Evolutionary conservation across 495 filamentous ascomycete genomes (phyloP).

Genomic region (Hypoxylon fragiforme): DNA sequence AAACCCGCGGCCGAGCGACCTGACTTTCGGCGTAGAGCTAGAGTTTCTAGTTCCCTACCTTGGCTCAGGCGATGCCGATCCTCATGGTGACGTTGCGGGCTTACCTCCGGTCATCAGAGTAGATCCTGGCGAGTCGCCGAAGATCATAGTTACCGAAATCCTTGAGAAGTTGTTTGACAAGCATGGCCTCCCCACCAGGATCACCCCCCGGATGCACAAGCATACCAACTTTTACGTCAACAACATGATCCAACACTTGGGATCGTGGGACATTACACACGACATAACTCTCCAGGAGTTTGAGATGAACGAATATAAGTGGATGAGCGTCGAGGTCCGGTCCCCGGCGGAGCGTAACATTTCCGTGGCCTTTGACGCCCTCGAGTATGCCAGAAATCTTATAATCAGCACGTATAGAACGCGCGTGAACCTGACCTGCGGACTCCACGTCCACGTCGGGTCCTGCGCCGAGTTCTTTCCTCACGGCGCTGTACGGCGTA

Average conservation of each 20-base stretch:
- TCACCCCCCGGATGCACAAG: background rate
- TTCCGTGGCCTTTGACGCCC: background rate
- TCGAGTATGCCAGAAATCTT: slow-evolving; percentile 13
- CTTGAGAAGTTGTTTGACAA: background rate
- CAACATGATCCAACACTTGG: background rate
- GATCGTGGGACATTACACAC: background rate
- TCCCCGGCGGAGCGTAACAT: slow-evolving; percentile 4
- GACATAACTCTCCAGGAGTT: background rate
- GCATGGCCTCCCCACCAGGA: background rate
- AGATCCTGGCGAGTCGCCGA: background rate
- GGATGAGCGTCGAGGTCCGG: slow-evolving; percentile 15
- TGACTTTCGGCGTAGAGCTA: slow-evolving; percentile 39
- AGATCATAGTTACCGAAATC: background rate
- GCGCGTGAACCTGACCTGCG: slow-evolving; percentile 34
- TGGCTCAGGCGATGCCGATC: background rate
- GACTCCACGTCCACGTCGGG: slow-evolving; percentile 48
- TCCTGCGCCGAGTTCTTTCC: slow-evolving; percentile 27
- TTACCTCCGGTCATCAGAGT: slow-evolving; percentile 9
- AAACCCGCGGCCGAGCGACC: background rate
- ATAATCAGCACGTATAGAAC: slow-evolving; percentile 24
- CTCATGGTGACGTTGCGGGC: background rate
- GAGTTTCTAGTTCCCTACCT: slow-evolving; percentile 37
- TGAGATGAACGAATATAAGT: background rate
- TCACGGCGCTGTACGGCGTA: slow-evolving; percentile 29
- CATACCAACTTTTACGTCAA: background rate